phyloP scores from a whole-genome alignment of 2,329 filamentous ascomycete species.

The Cladosporium oxysporum region DNA sequence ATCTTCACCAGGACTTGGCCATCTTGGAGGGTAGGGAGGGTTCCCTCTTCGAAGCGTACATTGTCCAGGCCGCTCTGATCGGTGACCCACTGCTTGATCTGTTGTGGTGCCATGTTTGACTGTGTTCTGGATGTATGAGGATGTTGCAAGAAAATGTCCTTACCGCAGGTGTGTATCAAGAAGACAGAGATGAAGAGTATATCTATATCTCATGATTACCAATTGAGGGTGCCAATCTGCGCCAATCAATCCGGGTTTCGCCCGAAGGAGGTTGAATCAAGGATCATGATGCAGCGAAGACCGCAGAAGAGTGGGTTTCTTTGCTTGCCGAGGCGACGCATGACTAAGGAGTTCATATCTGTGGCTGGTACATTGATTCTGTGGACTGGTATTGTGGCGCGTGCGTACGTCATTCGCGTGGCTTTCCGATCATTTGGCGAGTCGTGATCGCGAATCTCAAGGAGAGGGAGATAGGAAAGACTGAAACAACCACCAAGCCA shows the following conservation, averaged over 20 bases:
- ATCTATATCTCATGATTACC: conserved; percentile 14
- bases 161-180: neutral
- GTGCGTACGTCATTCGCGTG: neutral
- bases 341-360: neutral
- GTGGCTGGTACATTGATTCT: neutral
- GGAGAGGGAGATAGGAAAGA: neutral
- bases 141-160: neutral
- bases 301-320: conserved; percentile 4
- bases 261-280: neutral
- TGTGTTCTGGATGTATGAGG: neutral
- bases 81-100: conserved; percentile 45
- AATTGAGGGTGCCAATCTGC: neutral
- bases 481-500: neutral
- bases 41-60: conserved; percentile 38
- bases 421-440: conserved; percentile 6
- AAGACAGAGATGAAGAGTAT: neutral
- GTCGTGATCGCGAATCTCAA: conserved; percentile 1
- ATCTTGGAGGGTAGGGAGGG: conserved; percentile 39
- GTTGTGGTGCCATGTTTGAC: conserved; percentile 22
- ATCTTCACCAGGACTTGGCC: conserved; percentile 55
- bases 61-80: conserved; percentile 47
- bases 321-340: conserved; percentile 7
- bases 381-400: neutral
- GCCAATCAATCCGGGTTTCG: conserved; percentile 1
- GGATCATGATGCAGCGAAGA: neutral